Base-by-base conservation (phyloP, 2,329 filamentous ascomycete genomes). In the Sarocladium oryzae region DNA sequence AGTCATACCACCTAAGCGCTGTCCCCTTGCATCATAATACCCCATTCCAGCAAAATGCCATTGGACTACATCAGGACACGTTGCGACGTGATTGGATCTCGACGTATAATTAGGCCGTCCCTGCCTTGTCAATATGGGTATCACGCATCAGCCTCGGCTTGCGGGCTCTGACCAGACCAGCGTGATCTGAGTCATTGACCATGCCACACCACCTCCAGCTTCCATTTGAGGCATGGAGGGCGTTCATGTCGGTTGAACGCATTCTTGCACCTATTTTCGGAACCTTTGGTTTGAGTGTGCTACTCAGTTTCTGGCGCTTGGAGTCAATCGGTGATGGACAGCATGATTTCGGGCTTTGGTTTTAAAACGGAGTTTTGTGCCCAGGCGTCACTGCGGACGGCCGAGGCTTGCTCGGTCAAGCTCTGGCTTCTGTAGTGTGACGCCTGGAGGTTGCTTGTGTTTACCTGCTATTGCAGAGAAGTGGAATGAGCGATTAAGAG, bases 1-100 rank as follows among this genome's bases (percentile, higher is more conserved):
- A 50, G 52, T 52, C 32, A 56, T 55, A 53, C 55, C 52, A 54
- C 50, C 35, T 50, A 46, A 37, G 50, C 50, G 33, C 45, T 50
- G 32, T 24, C 32, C 10, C 32, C n/a, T n/a, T 49, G 46, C 26
- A 48, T 26, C 28, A 18, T 48, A 37, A 49, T 49, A 49, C 30
- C 30, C 32, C 26, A 20, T 20, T 7, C 28, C 28, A 43, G 3
- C 30, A 37, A 24, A 11, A 49, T 16, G 46, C 45, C 43, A 45
- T 48, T 33, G 43, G 43, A 48, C 43, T 48, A 48, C 43, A 48
- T 48, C 43, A 48, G 43, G 26, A 48, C 33, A 48, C 43, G 8
- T n/a, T 21, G 10, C 43, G 43, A 33, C 43, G 43, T n/a, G 28
- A 20, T 32, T 33, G 28, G 43, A 32, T 48, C 21, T 33, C 43